Conservation (phyloP, 1,284 basidiomycete species). For the Rhodotorula sp. region DNA sequence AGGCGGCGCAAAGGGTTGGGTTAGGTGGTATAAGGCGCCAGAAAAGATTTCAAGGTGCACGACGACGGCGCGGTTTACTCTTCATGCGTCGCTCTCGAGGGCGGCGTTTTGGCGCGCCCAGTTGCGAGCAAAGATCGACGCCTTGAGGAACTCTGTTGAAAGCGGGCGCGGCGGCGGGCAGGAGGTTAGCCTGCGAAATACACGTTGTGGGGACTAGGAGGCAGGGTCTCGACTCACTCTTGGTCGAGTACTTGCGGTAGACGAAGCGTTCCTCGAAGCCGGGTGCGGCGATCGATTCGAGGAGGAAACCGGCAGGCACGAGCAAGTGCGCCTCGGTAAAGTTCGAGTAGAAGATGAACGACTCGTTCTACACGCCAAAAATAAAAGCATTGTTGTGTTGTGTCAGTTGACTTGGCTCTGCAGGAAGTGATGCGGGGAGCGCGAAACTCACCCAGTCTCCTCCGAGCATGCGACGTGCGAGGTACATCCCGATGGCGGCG, state of each 20-base stretch:
- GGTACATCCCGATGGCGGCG: constrained; percentile 98
- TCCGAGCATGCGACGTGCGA: constrained; percentile 83
- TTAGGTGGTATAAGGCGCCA: background rate
- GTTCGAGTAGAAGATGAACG: constrained; percentile 90
- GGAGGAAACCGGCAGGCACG: constrained; percentile 75
- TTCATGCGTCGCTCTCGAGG: constrained; percentile 4
- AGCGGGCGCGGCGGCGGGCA: too few relatives aligned
- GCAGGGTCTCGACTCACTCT: constrained; percentile 54
- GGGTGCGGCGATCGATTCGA: constrained; percentile 77
- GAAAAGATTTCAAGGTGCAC: background rate
- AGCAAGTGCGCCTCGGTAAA: constrained; percentile 87
- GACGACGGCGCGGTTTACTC: background rate
- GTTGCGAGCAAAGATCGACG: constrained; percentile 56
- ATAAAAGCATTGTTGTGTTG: background rate
- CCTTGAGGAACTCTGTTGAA: constrained; percentile 69
- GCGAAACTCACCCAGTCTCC: constrained; percentile 77
- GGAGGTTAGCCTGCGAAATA: background rate
- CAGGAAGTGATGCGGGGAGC: background rate
- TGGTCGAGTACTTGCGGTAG: constrained; percentile 94
- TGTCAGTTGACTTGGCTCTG: too few relatives aligned
- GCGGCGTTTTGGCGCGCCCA: constrained; percentile 49
- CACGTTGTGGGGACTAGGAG: background rate
- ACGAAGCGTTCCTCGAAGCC: constrained; percentile 83
- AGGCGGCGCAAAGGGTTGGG: background rate
- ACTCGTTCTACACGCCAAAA: constrained; percentile 64